A percentile compares a stretch with the other conserved stretches of the same genome.
Conservation (phyloP, 2,329 filamentous ascomycete species). For the Aspergillus hortae region DNA sequence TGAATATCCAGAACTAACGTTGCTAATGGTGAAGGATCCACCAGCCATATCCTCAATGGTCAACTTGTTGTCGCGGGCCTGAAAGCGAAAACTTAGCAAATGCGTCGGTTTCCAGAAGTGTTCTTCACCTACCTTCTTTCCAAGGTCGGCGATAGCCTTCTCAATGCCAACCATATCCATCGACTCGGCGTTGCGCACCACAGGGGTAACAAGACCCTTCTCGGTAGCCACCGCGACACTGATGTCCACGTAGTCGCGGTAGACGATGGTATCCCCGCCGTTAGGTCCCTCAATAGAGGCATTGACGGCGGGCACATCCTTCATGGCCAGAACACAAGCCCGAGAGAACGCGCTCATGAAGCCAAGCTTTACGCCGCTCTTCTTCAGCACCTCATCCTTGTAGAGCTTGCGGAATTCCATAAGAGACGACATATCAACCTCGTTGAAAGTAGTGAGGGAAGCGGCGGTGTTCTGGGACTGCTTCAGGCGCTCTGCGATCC, state of each 20-base stretch:
- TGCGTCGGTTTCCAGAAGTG: background rate
- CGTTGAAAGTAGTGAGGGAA: constrained; percentile 96
- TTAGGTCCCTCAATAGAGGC: constrained; percentile 95
- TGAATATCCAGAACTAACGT: constrained; percentile 49
- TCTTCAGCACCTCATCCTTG: constrained; percentile 95
- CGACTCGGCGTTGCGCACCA: constrained; percentile 87
- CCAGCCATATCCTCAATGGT: constrained; percentile 99
- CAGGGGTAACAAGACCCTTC: constrained; percentile 94
- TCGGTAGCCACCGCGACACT: constrained; percentile 96
- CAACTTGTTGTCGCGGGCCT: constrained; percentile 92
- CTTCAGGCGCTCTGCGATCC: constrained; percentile 96
- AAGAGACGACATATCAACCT: constrained; percentile 96
- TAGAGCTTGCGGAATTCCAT: constrained; percentile 97
- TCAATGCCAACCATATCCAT: constrained; percentile 89
- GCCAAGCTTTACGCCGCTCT: constrained; percentile 95
- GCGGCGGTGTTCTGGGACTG: constrained; percentile 98
- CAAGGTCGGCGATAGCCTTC: constrained; percentile 84
- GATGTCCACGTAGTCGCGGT: constrained; percentile 96
- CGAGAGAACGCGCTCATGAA: constrained; percentile 98
- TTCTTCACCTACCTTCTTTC: constrained; percentile 72
- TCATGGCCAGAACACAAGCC: constrained; percentile 87
- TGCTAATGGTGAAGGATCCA: constrained; percentile 96
- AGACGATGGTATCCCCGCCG: constrained; percentile 95
- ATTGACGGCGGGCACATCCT: constrained; percentile 90
- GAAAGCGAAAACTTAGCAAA: constrained; percentile 3